Evolutionary conservation across 768 basidiomycete species (phyloP).

Genomic region (Scleroderma bovista): DNA sequence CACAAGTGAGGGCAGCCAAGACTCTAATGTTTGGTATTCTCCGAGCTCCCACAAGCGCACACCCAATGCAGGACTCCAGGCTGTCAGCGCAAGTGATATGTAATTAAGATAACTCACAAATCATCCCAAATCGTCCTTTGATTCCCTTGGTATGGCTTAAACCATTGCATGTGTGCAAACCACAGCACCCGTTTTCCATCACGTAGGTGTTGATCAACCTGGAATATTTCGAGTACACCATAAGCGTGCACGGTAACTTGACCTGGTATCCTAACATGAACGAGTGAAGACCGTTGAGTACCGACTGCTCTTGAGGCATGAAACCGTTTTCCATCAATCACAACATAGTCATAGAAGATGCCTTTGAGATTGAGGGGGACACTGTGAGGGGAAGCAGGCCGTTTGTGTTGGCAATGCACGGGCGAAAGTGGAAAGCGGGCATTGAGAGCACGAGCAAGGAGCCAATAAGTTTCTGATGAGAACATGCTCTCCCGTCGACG

Average conservation of each 20-base stretch:
- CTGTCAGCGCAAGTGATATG: background rate
- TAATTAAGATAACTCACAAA: background rate
- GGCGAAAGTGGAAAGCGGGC: background rate
- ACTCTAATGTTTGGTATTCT: background rate
- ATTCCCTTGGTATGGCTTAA: background rate
- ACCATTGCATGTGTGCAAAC: conserved; percentile 1
- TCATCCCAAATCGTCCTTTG: background rate
- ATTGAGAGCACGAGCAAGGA: background rate
- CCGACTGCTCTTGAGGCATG: background rate
- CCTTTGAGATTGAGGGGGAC: background rate
- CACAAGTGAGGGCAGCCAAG: background rate
- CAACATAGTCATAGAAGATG: background rate
- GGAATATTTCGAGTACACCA: conserved; percentile 3
- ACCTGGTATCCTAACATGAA: background rate
- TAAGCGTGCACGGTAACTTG: background rate
- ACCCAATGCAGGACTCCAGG: background rate
- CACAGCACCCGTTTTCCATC: background rate
- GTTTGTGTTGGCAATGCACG: background rate
- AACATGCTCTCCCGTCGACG: background rate
- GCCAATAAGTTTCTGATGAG: background rate
- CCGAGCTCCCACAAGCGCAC: conserved; percentile 4
- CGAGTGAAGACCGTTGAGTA: background rate
- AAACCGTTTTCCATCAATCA: background rate
- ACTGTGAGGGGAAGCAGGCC: background rate
- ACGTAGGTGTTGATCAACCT: background rate